Percentiles rank a stretch among this genome's conserved stretches.
Evolutionary conservation across 495 filamentous ascomycete species (phyloP).

Genomic region (Aspergillus bridgeri): DNA sequence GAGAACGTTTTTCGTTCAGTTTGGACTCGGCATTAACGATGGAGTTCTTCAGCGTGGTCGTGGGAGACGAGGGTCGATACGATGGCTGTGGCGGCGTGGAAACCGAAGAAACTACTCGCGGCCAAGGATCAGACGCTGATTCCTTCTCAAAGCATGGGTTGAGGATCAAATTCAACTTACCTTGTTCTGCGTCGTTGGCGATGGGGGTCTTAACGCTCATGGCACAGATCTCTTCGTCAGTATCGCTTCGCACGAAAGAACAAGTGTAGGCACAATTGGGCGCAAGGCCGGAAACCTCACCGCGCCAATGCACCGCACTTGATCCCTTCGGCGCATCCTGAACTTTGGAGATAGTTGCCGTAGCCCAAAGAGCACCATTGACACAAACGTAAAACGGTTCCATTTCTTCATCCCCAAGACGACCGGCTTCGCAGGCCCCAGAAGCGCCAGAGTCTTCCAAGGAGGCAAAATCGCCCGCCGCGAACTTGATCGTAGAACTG

Average conservation of each 20-base stretch:
- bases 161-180: constrained; percentile 28
- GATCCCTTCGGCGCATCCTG: constrained; percentile 50
- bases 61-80: constrained; percentile 78
- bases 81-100: constrained; percentile 52
- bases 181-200: constrained; percentile 64
- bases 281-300: constrained; percentile 85
- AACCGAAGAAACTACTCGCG: constrained; percentile 37
- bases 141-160: background rate
- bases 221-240: constrained; percentile 68
- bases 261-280: constrained; percentile 81
- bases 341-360: constrained; percentile 63
- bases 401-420: constrained; percentile 40
- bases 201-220: constrained; percentile 77
- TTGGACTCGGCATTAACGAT: constrained; percentile 77
- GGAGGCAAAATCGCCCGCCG: constrained; percentile 62
- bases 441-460: constrained; percentile 35
- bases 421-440: constrained; percentile 31
- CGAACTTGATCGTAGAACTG: constrained; percentile 77
- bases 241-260: constrained; percentile 75
- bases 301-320: constrained; percentile 59
- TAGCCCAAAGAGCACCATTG: constrained; percentile 86
- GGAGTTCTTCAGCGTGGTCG: constrained; percentile 82
- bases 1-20: constrained; percentile 69
- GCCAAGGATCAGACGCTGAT: background rate
- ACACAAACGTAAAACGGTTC: constrained; percentile 87